Evolutionary conservation across 2,329 filamentous ascomycete genomes (phyloP).

Genomic region (Malbranchea cinnamomea): DNA sequence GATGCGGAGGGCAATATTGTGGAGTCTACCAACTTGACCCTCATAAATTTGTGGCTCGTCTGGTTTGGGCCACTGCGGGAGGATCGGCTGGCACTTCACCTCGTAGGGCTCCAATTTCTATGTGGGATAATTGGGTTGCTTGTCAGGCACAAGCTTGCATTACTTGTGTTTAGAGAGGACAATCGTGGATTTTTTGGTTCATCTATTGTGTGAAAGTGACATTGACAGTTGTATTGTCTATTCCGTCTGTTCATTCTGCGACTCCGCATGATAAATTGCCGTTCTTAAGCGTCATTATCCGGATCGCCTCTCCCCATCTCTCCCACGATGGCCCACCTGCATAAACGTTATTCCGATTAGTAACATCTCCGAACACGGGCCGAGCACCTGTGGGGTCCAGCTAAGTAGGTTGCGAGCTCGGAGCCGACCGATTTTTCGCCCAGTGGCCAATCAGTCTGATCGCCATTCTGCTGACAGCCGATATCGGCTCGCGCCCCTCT

Average conservation of each 20-base stretch:
- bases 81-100: conserved; percentile 63
- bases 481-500: conserved; percentile 8
- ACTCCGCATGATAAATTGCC: too few species aligned
- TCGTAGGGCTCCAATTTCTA: conserved; percentile 61
- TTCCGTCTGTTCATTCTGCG: not conserved
- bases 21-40: conserved; percentile 78
- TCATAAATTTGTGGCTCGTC: conserved; percentile 91
- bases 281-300: too few species aligned
- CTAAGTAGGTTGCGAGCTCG: too few species aligned
- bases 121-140: conserved; percentile 74
- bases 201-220: conserved; percentile 14
- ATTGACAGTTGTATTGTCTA: not conserved
- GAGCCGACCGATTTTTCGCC: too few species aligned
- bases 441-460: conserved; percentile 5
- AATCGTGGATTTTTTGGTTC: conserved; percentile 36
- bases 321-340: too few species aligned
- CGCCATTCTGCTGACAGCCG: conserved; percentile 7
- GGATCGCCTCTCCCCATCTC: too few species aligned
- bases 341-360: too few species aligned
- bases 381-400: too few species aligned
- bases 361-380: too few species aligned
- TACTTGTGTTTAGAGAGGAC: conserved; percentile 81
- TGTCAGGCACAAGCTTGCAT: conserved; percentile 68
- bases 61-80: conserved; percentile 88
- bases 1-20: conserved; percentile 56